Conservation (phyloP, 257 asterid genomes). For the Marsdenia floribunda region DNA sequence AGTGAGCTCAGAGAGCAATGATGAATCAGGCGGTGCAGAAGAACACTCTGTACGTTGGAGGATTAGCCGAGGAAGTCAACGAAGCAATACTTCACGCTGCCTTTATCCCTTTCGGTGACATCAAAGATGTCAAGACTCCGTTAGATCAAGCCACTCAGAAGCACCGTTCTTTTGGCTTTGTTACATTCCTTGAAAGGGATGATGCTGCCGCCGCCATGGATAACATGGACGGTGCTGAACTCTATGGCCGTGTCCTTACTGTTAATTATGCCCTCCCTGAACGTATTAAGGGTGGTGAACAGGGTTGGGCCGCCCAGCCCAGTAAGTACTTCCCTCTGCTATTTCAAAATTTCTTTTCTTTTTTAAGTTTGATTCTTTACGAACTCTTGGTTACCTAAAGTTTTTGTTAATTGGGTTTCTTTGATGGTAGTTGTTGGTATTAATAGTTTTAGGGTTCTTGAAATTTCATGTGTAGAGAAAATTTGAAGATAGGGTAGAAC, state of each 20-base stretch:
- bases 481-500: background rate
- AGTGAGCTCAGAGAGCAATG: conserved; percentile 27
- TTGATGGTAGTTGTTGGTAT: background rate
- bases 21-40: conserved; percentile 93
- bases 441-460: background rate
- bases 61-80: conserved; percentile 89
- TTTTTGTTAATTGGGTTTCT: background rate
- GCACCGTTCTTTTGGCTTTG: conserved; percentile 96
- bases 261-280: conserved; percentile 96
- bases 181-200: conserved; percentile 83
- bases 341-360: background rate
- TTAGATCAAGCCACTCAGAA: conserved; percentile 90
- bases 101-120: conserved; percentile 89
- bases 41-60: conserved; percentile 92
- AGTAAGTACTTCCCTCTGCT: conserved; percentile 36
- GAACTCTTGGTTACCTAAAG: background rate
- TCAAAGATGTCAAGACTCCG: conserved; percentile 94
- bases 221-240: conserved; percentile 98
- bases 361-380: background rate
- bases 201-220: conserved; percentile 98
- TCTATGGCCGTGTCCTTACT: conserved; percentile 88
- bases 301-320: conserved; percentile 98
- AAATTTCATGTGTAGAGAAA: background rate
- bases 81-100: conserved; percentile 83
- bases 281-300: conserved; percentile 88